Percentiles rank a stretch among this genome's conserved stretches.
phyloP scores from a whole-genome alignment of 306 rosid genomes.

The Quercus gilva region DNA sequence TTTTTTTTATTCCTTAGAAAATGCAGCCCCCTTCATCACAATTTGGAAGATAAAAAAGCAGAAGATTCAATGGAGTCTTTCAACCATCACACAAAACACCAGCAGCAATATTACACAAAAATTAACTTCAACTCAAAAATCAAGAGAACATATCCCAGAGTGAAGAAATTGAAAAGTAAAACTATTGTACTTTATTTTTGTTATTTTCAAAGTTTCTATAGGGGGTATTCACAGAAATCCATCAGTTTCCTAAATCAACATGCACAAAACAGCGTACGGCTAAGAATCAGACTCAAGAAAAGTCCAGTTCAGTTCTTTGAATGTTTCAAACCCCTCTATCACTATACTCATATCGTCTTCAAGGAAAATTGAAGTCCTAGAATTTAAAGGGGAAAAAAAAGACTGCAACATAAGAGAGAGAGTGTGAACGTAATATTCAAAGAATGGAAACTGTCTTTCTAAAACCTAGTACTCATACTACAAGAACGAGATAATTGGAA shows the following conservation, averaged over 20 bases:
- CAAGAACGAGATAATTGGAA: constrained; percentile 38
- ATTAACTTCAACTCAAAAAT: too few relatives aligned
- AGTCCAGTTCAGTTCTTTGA: constrained; percentile 6
- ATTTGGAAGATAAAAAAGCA: too few relatives aligned
- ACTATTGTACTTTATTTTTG: neutral
- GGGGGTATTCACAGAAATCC: constrained; percentile 25
- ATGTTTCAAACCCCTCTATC: constrained; percentile 1
- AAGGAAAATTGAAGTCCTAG: neutral
- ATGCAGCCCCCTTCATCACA: too few relatives aligned
- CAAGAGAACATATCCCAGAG: too few relatives aligned
- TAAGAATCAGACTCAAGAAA: constrained; percentile 9
- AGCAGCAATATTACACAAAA: too few relatives aligned
- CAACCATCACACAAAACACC: too few relatives aligned
- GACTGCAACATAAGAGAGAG: constrained; percentile 3
- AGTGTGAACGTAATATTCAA: constrained; percentile 24
- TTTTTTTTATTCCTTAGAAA: too few relatives aligned
- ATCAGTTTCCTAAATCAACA: constrained; percentile 25
- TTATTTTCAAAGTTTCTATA: neutral
- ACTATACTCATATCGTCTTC: neutral
- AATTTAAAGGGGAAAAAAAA: neutral
- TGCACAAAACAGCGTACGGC: constrained; percentile 10
- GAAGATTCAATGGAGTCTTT: too few relatives aligned
- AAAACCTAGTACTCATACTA: constrained; percentile 31
- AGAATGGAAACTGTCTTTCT: constrained; percentile 20
- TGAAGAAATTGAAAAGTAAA: too few relatives aligned